phyloP scores from a whole-genome alignment of 768 basidiomycete genomes.

The Gautieria morchelliformis region DNA sequence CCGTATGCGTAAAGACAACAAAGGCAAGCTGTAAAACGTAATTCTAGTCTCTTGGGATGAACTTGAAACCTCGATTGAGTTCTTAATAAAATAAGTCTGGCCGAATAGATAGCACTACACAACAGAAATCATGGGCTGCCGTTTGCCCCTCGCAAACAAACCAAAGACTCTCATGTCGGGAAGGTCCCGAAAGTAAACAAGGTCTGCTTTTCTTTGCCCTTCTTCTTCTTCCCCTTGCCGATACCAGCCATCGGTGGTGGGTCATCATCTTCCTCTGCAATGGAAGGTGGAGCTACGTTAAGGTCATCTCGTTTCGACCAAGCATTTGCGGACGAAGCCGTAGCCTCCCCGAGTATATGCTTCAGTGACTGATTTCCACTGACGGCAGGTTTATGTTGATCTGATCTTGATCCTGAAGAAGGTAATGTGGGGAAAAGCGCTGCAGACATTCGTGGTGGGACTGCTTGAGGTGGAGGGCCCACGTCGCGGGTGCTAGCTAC shows the following conservation, averaged over 20 bases:
- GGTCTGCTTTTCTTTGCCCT: conserved; percentile 79
- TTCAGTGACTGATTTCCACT: conserved; percentile 57
- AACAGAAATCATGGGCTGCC: too few relatives aligned
- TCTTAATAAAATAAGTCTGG: too few relatives aligned
- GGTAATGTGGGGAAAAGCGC: conserved; percentile 64
- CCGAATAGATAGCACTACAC: too few relatives aligned
- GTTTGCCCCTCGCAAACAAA: background rate
- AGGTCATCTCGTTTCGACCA: conserved; percentile 25
- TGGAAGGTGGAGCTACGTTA: conserved; percentile 7
- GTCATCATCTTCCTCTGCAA: conserved; percentile 8
- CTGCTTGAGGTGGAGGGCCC: conserved; percentile 34
- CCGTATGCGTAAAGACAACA: conserved; percentile 23
- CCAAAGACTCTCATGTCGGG: conserved; percentile 22
- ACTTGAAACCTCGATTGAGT: too few relatives aligned
- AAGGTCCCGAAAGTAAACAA: conserved; percentile 58
- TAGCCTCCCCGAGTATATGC: conserved; percentile 49
- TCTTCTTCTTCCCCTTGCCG: conserved; percentile 60
- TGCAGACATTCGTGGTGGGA: conserved; percentile 9
- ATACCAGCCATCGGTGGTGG: conserved; percentile 12
- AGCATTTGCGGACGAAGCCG: conserved; percentile 27
- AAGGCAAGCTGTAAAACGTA: background rate
- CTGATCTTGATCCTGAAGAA: conserved; percentile 15
- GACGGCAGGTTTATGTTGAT: conserved; percentile 31
- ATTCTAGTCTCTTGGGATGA: too few relatives aligned
- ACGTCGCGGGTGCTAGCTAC: conserved; percentile 16